A percentile compares a stretch with the other conserved stretches of the same genome.
These are phyloP conservation scores for Wolfiporia cocos DNA, from an alignment of 1,284 basidiomycete species.

Conservation along the genomic window DNA sequence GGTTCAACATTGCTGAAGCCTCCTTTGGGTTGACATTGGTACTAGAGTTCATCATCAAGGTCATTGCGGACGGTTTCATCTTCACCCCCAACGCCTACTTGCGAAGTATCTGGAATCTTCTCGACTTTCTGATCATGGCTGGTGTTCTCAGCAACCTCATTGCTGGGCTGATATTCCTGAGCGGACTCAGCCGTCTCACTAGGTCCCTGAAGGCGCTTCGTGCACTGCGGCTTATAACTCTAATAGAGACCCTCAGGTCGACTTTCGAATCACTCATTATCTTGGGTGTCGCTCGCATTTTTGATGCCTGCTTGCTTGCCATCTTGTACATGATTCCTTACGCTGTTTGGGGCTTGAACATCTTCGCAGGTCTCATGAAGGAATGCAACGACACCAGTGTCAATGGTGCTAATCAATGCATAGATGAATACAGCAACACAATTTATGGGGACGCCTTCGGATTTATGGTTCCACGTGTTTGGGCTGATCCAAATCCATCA, in stretches of 20 bases:
- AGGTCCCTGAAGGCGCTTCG: constrained; percentile 87
- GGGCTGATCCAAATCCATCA: constrained; percentile 83
- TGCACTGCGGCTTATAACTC: constrained; percentile 86
- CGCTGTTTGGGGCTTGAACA: constrained; percentile 95
- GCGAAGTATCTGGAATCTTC: constrained; percentile 86
- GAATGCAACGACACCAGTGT: constrained; percentile 75
- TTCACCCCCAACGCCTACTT: constrained; percentile 96
- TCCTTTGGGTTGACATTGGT: constrained; percentile 75
- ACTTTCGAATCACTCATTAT: constrained; percentile 93
- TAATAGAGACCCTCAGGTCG: constrained; percentile 81
- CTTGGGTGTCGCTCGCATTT: constrained; percentile 79
- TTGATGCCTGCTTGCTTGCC: constrained; percentile 91
- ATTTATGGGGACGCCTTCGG: constrained; percentile 42
- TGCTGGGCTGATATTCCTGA: constrained; percentile 74
- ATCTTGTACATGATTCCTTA: constrained; percentile 96
- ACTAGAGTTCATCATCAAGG: constrained; percentile 85
- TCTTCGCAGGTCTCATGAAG: constrained; percentile 86
- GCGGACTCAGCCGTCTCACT: constrained; percentile 78
- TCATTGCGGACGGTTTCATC: constrained; percentile 88
- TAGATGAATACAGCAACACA: constrained; percentile 70
- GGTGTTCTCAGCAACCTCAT: constrained; percentile 82
- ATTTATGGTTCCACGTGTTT: constrained; percentile 80
- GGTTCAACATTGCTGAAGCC: constrained; percentile 87
- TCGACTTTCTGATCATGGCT: constrained; percentile 85
- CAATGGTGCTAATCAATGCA: constrained; percentile 59